A percentile compares a stretch with the other conserved stretches of the same genome.
These are phyloP conservation scores for Phoma sp. DNA, from an alignment of 2,329 filamentous ascomycete genomes.

Conservation along the genomic window DNA sequence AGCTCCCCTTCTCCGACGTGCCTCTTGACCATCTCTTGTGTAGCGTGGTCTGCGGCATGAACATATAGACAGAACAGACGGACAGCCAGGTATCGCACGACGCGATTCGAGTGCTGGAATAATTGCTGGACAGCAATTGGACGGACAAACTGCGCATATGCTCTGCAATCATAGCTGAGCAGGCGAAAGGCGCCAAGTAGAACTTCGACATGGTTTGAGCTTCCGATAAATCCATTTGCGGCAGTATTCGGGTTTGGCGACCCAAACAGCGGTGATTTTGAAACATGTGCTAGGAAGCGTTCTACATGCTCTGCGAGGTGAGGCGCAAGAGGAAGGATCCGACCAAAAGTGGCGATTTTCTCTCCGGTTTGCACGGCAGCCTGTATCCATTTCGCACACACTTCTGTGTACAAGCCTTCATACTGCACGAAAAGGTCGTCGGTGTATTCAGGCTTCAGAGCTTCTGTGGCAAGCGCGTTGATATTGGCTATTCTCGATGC, in stretches of 20 bases:
- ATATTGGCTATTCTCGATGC: slow-evolving; percentile 37
- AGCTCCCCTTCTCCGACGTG: slow-evolving; percentile 70
- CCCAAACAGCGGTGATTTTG: slow-evolving; percentile 33
- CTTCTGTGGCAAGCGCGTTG: slow-evolving; percentile 36
- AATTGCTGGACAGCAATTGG: slow-evolving; percentile 72
- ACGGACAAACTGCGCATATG: slow-evolving; percentile 70
- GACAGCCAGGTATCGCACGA: slow-evolving; percentile 80
- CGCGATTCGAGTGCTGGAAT: slow-evolving; percentile 63
- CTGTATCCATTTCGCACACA: slow-evolving; percentile 79
- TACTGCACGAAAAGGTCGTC: slow-evolving; percentile 77
- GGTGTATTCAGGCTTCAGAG: slow-evolving; percentile 71
- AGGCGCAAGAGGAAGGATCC: slow-evolving; percentile 81
- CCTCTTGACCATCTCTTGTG: slow-evolving; percentile 72
- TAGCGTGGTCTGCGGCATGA: slow-evolving; percentile 78
- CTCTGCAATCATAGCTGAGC: slow-evolving; percentile 74
- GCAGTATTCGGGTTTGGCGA: slow-evolving; percentile 1
- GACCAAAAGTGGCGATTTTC: slow-evolving; percentile 73
- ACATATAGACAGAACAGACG: slow-evolving; percentile 81
- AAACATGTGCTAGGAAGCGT: slow-evolving; percentile 49
- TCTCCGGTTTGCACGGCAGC: slow-evolving; percentile 45
- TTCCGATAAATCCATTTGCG: neutral
- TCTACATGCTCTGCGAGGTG: slow-evolving; percentile 77
- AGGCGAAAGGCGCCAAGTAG: slow-evolving; percentile 80
- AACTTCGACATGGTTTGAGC: slow-evolving; percentile 46
- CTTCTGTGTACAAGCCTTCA: slow-evolving; percentile 77